Conservation (phyloP, 1,284 basidiomycete genomes). For the Trichosporon inkin region DNA sequence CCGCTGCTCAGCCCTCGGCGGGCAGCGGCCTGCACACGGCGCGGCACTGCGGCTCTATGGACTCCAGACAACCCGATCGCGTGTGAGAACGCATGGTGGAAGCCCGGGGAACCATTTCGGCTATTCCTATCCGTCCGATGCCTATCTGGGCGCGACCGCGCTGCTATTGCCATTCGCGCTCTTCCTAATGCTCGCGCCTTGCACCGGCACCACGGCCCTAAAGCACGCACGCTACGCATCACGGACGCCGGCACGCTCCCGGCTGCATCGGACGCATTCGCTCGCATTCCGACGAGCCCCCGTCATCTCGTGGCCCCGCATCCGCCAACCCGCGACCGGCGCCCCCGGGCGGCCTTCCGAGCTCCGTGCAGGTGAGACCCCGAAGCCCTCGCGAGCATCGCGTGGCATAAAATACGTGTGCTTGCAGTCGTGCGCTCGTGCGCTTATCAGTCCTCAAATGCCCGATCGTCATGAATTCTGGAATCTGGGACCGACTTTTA, state of each 20-base stretch:
- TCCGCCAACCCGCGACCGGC: background rate
- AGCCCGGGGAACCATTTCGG: slow-evolving; percentile 8
- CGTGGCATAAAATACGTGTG: slow-evolving; percentile 6
- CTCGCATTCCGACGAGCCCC: background rate
- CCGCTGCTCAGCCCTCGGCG: background rate
- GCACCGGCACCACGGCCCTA: too few species aligned
- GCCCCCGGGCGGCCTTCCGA: slow-evolving; percentile 1
- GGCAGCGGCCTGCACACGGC: too few species aligned
- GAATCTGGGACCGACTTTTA: slow-evolving; percentile 3
- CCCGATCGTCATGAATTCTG: slow-evolving; percentile 4
- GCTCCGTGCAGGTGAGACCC: background rate
- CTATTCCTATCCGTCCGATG: slow-evolving; percentile 7
- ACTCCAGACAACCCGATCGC: background rate
- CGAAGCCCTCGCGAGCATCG: background rate
- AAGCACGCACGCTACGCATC: too few species aligned
- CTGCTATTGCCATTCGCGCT: background rate
- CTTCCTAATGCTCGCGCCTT: background rate
- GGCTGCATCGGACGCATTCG: background rate
- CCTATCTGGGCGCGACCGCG: background rate
- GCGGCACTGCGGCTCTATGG: background rate
- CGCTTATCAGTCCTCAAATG: slow-evolving; percentile 3
- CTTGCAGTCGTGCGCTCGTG: background rate
- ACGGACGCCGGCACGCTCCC: background rate
- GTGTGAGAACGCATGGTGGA: background rate
- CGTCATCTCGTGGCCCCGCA: background rate